Base-by-base conservation (phyloP, 176 grass and related monocot species). In the Saccharum officinarum region DNA sequence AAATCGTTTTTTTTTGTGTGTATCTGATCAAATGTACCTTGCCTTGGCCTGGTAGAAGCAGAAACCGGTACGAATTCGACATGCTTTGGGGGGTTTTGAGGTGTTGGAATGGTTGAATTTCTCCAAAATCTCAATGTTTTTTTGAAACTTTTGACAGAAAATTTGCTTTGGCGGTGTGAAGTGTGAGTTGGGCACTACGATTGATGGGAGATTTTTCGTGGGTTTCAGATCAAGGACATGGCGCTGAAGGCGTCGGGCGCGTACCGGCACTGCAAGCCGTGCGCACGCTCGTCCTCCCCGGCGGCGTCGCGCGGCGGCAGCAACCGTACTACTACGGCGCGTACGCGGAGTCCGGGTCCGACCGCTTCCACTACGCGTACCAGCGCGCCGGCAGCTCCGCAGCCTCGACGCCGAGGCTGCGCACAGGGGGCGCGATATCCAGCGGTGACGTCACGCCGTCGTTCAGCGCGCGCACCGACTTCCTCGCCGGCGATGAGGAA, bases 191-290 rank as follows among this genome's bases (percentile, higher is more conserved):
- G 37, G 31, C 30, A 18, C 62, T 54, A 40, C 36, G 82, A 63
- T 83, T 87, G 62, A 83, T n/a, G 61, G 9, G 4, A 4, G 34
- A 36, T 36, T 71, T 87, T 59, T 68, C 57, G 61, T 90, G 78
- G 28, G 46, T 78, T 75, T 85, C 90, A 97, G 94, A 81, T 97
- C 69, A 97, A 94, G 75, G 94, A 97, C 66, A 92, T 97, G 83
- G 92, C 94, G 8, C 59, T 94, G 25, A 97, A 94, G 82, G 94
- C 94, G 4, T 94, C 91, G 26, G 91, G 91, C 2, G 91, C 89
- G 49, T 97, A 97, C 85, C 82, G 87, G 82, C 91, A 97, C 94
- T 97, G 94, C 79, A 97, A 97, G 33, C 94, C 94, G 9, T 97
- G 91, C 71, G 86, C 76, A 0, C 89, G 91, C 31, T 87, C 89